phyloP scores from a whole-genome alignment of 371 early-diverging fungal genomes.

The Mucor saturninus region DNA sequence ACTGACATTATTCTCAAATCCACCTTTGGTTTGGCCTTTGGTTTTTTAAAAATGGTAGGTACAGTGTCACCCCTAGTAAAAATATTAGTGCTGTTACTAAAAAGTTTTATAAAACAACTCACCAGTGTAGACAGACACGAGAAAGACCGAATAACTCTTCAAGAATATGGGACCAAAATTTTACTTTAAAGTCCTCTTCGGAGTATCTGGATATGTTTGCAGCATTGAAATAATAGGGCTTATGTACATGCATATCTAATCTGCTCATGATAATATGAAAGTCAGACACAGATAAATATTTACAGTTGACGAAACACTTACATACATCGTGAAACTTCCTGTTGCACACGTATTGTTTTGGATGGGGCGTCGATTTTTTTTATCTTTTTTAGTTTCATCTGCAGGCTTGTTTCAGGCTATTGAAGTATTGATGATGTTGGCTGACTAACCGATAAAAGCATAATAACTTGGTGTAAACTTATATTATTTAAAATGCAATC shows the following conservation, averaged over 20 bases:
- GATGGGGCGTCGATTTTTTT: conserved; percentile 24
- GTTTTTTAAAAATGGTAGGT: conserved; percentile 17
- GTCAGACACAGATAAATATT: conserved; percentile 21
- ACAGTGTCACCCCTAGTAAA: conserved; percentile 29
- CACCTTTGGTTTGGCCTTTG: conserved; percentile 18
- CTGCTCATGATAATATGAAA: conserved; percentile 25
- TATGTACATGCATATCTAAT: conserved; percentile 22
- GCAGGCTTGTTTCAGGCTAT: conserved; percentile 17
- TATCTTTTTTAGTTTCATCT: conserved; percentile 23
- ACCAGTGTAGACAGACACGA: conserved; percentile 27
- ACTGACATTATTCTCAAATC: conserved; percentile 24
- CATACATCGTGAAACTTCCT: conserved; percentile 24
- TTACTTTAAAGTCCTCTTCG: conserved; percentile 28
- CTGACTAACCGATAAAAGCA: no score
- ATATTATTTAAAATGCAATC: no score
- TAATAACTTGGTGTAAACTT: no score
- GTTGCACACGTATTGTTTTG: conserved; percentile 23
- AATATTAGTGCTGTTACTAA: conserved; percentile 27
- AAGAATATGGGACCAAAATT: conserved; percentile 29
- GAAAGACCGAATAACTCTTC: conserved; percentile 24
- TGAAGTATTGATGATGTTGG: no score
- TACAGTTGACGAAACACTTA: conserved; percentile 21
- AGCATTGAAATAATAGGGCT: conserved; percentile 14
- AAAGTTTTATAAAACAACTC: conserved; percentile 29
- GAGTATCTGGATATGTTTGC: conserved; percentile 18